Base-by-base conservation (phyloP, 2,329 filamentous ascomycete genomes). In the Fusarium sp. region DNA sequence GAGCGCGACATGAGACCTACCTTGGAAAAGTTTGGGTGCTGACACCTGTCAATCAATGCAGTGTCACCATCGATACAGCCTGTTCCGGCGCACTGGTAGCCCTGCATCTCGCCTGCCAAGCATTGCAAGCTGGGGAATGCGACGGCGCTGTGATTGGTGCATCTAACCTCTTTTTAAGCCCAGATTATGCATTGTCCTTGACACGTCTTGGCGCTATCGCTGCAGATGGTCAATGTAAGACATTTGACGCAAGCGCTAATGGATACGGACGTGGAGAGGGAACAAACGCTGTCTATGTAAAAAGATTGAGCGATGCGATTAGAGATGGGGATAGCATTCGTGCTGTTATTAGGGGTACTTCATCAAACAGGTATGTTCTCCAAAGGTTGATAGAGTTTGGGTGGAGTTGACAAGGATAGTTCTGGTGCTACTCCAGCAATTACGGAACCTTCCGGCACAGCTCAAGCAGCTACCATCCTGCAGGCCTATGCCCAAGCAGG, bases 191-290 rank as follows among this genome's bases (percentile, higher is more conserved):
- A 14, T 42, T 79, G 18, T 74, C 67, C 8, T 71, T 77, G 38
- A 76, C 77, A 1, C 64, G 73, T 18, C 66, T 75, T 2, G 77
- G 77, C 2, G 77, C 78, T 29, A 72, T 80, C 6, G 77, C 78
- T 11, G 79, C 82, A 6, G 80, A 83, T 4, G 80, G 82, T n/a
- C 71, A 73, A 42, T 83, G 79, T 31, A 83, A 84, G 64, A 85
- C 86, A 18, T 90, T 87, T 76, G 89, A 89, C 72, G 77, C 81
- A 8, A 82, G 82, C 5, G 90, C 88, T 10, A 79, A 84, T 71
- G 78, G 77, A 16, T 92, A 91, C 76, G 88, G 85, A 1, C 85
- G 89, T 16, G 90, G 88, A 1, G 90, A 92, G 73, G 90, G 89
- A 0, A 81, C 87, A 20, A 88, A 83, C 0, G 83, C 87, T 14